These are phyloP conservation scores for Paramarasmius palmivorus DNA, from an alignment of 1,284 basidiomycete genomes.

Conservation along the genomic window DNA sequence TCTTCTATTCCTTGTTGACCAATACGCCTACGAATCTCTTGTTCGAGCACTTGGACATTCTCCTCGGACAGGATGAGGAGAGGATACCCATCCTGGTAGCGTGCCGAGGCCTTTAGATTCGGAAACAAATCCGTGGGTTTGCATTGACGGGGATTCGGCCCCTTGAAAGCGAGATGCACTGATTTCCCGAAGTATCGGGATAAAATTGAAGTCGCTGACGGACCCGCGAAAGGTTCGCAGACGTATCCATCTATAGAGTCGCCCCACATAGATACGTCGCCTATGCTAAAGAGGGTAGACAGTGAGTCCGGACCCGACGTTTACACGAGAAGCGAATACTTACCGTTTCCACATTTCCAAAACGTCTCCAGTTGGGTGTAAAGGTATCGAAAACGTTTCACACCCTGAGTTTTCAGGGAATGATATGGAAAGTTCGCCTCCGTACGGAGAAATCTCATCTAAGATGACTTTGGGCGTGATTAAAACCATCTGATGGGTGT, in stretches of 20 bases:
- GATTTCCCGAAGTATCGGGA: constrained; percentile 59
- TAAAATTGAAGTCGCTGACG: constrained; percentile 37
- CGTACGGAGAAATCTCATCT: constrained; percentile 43
- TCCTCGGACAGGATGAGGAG: constrained; percentile 67
- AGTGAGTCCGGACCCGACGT: neutral
- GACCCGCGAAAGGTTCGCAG: constrained; percentile 39
- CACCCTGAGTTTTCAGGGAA: constrained; percentile 61
- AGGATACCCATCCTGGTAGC: constrained; percentile 75
- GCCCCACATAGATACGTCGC: constrained; percentile 53
- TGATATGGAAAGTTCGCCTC: constrained; percentile 49
- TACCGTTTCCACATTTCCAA: constrained; percentile 59
- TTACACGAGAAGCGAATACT: constrained; percentile 21
- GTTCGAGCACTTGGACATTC: constrained; percentile 52
- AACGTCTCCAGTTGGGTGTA: constrained; percentile 49
- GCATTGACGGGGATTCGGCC: constrained; percentile 52
- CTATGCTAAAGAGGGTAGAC: constrained; percentile 39
- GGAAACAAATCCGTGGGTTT: constrained; percentile 56
- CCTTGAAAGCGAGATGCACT: constrained; percentile 68
- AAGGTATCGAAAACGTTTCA: constrained; percentile 55
- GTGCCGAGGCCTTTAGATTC: constrained; percentile 49
- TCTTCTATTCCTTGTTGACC: constrained; percentile 58
- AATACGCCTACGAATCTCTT: constrained; percentile 45
- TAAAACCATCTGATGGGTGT: constrained; percentile 59
- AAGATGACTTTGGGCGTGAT: constrained; percentile 55
- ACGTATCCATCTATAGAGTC: constrained; percentile 64